A percentile compares a stretch with the other conserved stretches of the same genome.
Conservation (phyloP, 2,329 filamentous ascomycete species). For the Aureobasidium zeae region DNA sequence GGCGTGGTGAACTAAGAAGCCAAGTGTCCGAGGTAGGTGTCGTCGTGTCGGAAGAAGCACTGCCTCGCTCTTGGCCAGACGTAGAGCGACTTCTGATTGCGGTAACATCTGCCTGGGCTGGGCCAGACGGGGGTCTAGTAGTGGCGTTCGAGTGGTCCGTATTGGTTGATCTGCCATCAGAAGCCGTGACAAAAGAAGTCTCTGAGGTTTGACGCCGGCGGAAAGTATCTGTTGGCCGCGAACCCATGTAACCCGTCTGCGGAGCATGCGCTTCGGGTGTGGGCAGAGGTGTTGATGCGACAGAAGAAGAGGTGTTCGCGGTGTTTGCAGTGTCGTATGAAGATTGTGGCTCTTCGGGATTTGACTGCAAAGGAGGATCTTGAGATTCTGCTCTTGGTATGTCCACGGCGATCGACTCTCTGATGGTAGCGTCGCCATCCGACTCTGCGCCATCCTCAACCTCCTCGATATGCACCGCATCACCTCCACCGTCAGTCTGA, state of each 20-base stretch:
- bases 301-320: neutral
- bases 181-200: slow-evolving; percentile 12
- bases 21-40: slow-evolving; percentile 3
- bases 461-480: slow-evolving; percentile 1
- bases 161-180: slow-evolving; percentile 9
- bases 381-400: slow-evolving; percentile 23
- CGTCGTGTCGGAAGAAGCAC: slow-evolving; percentile 4
- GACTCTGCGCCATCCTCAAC: slow-evolving; percentile 19
- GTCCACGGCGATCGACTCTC: slow-evolving; percentile 25
- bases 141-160: slow-evolving; percentile 3
- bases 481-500: slow-evolving; percentile 13
- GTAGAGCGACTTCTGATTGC: neutral
- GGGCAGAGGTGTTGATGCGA: neutral
- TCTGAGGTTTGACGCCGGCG: slow-evolving; percentile 5
- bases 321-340: slow-evolving; percentile 14
- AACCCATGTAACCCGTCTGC: neutral
- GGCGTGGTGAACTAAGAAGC: slow-evolving; percentile 1
- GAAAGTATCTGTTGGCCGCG: slow-evolving; percentile 4
- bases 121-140: neutral
- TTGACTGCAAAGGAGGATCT: slow-evolving; percentile 7
- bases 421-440: slow-evolving; percentile 19
- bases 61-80: neutral
- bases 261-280: neutral
- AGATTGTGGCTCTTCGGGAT: slow-evolving; percentile 16
- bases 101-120: neutral